phyloP scores from a whole-genome alignment of 495 filamentous ascomycete genomes.

The Penicillium herquei region DNA sequence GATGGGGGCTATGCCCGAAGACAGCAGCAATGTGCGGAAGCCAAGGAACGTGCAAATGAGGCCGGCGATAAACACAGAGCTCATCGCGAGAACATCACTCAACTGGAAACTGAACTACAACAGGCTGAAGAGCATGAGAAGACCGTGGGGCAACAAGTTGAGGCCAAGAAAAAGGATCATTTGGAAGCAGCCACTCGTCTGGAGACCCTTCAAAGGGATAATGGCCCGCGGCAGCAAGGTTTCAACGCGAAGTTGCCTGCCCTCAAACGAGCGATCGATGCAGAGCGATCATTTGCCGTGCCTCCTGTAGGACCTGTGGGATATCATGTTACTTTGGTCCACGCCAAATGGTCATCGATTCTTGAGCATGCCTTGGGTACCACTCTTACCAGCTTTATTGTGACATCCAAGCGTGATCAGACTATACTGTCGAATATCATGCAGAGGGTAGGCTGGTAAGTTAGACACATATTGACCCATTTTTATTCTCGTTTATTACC shows the following conservation, averaged over 20 bases:
- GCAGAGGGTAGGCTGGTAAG: constrained; percentile 54
- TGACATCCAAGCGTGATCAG: constrained; percentile 70
- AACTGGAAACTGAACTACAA: constrained; percentile 36
- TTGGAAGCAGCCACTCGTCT: constrained; percentile 46
- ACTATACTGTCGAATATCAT: constrained; percentile 60
- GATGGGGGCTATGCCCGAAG: constrained; percentile 52
- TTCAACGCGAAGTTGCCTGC: constrained; percentile 61
- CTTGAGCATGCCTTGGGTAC: constrained; percentile 70
- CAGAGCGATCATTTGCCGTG: constrained; percentile 61
- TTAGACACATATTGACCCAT: not conserved
- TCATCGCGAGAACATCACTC: constrained; percentile 23
- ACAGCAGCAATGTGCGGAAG: constrained; percentile 46
- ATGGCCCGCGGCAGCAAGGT: constrained; percentile 47
- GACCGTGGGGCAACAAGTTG: constrained; percentile 22
- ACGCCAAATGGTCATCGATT: constrained; percentile 81
- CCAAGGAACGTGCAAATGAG: constrained; percentile 29
- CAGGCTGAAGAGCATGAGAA: constrained; percentile 32
- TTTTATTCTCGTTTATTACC: too few relatives aligned
- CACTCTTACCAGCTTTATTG: constrained; percentile 72
- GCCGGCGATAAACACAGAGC: constrained; percentile 31
- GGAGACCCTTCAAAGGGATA: constrained; percentile 48
- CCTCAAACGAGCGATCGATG: constrained; percentile 64
- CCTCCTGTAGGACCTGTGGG: constrained; percentile 86
- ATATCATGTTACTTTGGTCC: constrained; percentile 65
- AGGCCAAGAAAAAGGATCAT: constrained; percentile 37